Evolutionary conservation across 768 basidiomycete genomes (phyloP), one percentile per base, ranked within the genome.

Genomic region (Clitopilus passeckerianus): DNA sequence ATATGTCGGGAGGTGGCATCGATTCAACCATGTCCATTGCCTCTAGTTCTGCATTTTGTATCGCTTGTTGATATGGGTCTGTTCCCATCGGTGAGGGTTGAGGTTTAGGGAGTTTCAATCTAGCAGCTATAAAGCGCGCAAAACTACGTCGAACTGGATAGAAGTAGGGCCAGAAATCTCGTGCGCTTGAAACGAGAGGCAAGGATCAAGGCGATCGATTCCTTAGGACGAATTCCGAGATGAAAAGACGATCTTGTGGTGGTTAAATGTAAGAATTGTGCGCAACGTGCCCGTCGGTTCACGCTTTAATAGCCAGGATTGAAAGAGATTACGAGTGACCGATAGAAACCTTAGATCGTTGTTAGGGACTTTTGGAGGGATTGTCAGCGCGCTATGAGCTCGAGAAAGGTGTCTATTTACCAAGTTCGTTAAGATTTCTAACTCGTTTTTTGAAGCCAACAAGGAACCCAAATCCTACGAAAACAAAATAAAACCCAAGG

Each of bases 1-100:
- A 50, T 53, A 71, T 69, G 56, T 70, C 63, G 33, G 64, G 66
- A 56, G 63, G 67, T 43, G 66, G 63, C 35, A 66, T 44, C 55
- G 72, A 69, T 54, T 72, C 71, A 37, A 70, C 67, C 34, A 73
- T 74, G 64, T 75, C 76, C 75, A 79, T 76, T 61, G 71, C 61
- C 37, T 63, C 65, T 50, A 66, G 63, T 54, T 67, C 68, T 61
- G 59, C 63, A 58, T 66, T 59, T 58, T 69, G 68, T 52, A 68
- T 57, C 57, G 70, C 69, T 70, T 70, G 72, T 64, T 72, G 72
- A 65, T 72, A 76, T 52, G 68, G 68, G 59, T 63, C 64, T 34
- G 62, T 53, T 57, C 61, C 65, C 66, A 72, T 65, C 52, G 61
- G 43, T 24, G 62, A 61, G 60, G 63, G 53, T 35, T 52, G 61